Conservation (phyloP, 768 basidiomycete species). For the Boletus barrowsii region DNA sequence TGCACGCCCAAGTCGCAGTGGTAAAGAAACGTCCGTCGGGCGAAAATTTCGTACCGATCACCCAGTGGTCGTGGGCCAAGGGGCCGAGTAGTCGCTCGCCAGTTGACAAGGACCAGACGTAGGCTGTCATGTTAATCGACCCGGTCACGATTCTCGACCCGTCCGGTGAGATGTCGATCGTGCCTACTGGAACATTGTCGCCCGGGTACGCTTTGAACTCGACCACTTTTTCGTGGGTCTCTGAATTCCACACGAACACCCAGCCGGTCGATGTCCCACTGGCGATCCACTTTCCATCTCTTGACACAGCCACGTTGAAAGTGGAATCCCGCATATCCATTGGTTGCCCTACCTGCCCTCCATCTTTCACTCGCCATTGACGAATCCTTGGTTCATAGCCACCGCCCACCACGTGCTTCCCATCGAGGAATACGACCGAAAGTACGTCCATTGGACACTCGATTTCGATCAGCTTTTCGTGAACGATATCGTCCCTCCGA, state of each 20-base stretch:
- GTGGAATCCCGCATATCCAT: background rate
- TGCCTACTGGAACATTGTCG: background rate
- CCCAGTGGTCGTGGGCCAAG: background rate
- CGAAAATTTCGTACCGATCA: background rate
- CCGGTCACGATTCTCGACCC: background rate
- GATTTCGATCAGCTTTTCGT: background rate
- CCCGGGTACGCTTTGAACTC: background rate
- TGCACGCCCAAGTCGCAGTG: too few species aligned
- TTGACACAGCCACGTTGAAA: background rate
- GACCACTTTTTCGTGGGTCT: background rate
- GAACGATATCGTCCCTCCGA: too few species aligned
- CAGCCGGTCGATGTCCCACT: background rate
- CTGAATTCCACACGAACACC: slow-evolving; percentile 2
- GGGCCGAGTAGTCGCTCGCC: background rate
- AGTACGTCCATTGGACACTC: background rate
- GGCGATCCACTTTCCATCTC: background rate
- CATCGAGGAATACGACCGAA: background rate
- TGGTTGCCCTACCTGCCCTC: background rate
- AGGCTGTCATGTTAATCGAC: background rate
- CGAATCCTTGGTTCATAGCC: background rate
- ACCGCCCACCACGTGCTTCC: background rate
- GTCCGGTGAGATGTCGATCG: slow-evolving; percentile 6
- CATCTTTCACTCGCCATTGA: background rate
- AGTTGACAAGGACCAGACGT: background rate
- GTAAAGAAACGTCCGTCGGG: background rate